phyloP scores from a whole-genome alignment of 768 basidiomycete genomes.

The Boletus rufocinnamomeus region DNA sequence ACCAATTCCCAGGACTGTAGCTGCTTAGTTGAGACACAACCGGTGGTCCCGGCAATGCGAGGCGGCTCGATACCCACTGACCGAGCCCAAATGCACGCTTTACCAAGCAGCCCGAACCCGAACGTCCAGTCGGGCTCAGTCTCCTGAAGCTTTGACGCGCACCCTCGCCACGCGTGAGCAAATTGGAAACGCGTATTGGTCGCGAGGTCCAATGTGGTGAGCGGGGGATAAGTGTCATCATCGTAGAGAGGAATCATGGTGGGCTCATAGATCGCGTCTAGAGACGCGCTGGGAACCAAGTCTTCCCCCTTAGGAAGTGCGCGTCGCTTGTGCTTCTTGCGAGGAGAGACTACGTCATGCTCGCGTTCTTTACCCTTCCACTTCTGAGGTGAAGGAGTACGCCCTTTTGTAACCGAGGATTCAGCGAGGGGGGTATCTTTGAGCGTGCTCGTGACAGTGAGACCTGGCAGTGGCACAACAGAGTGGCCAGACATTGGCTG shows the following conservation, averaged over 20 bases:
- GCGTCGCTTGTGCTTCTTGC: neutral
- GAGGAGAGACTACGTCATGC: neutral
- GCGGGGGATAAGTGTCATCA: constrained; percentile 19
- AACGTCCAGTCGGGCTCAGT: constrained; percentile 9
- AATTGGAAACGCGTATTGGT: constrained; percentile 30
- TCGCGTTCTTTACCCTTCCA: constrained; percentile 30
- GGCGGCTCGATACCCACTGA: neutral
- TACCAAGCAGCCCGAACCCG: constrained; percentile 1
- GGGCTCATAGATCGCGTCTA: constrained; percentile 16
- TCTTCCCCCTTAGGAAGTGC: neutral
- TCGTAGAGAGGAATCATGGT: constrained; percentile 18
- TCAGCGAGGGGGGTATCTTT: neutral
- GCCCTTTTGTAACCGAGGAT: neutral
- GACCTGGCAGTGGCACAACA: neutral
- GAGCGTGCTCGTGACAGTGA: neutral
- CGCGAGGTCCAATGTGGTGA: constrained; percentile 17
- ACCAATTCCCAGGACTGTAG: constrained; percentile 21
- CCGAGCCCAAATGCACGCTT: constrained; percentile 3
- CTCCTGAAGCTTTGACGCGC: constrained; percentile 14
- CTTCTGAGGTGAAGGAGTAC: neutral
- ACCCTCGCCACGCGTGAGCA: constrained; percentile 20
- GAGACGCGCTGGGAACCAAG: neutral
- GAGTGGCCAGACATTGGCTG: neutral
- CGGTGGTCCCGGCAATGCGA: constrained; percentile 9
- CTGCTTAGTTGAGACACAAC: constrained; percentile 12